Percentiles rank a stretch among this genome's conserved stretches.
phyloP scores from a whole-genome alignment of 2,329 filamentous ascomycete species.

The Dactylellina leptospora region DNA sequence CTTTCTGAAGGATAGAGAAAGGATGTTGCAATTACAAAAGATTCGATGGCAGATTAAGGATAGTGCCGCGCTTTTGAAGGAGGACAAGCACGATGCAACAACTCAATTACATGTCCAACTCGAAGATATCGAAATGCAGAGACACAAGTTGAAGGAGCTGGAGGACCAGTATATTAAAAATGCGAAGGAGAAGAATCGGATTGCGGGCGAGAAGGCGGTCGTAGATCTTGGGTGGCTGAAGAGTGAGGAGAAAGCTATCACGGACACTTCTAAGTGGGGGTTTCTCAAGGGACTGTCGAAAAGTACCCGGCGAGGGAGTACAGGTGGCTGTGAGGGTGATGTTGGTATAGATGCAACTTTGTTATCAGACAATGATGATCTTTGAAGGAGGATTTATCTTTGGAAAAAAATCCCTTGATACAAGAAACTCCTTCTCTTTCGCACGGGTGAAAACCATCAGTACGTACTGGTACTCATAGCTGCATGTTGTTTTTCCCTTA shows the following conservation, averaged over 20 bases:
- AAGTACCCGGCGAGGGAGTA: too few relatives aligned
- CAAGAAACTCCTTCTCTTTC: too few relatives aligned
- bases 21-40: neutral
- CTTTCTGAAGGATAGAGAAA: slow-evolving; percentile 5
- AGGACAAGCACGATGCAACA: neutral
- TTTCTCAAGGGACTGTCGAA: too few relatives aligned
- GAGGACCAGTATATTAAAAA: neutral
- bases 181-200: neutral
- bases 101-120: neutral
- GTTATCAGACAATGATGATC: neutral
- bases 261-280: too few relatives aligned
- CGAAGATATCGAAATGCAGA: neutral
- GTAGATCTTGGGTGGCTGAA: neutral
- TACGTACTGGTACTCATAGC: too few relatives aligned
- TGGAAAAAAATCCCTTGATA: neutral
- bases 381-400: neutral
- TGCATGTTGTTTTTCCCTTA: too few relatives aligned
- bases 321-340: neutral
- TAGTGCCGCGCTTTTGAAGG: neutral
- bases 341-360: neutral
- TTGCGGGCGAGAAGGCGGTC: neutral
- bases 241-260: neutral
- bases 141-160: neutral
- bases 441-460: too few relatives aligned
- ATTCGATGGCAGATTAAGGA: neutral